These are phyloP conservation scores for Aspergillus affinis DNA, from an alignment of 495 filamentous ascomycete genomes.

Conservation along the genomic window DNA sequence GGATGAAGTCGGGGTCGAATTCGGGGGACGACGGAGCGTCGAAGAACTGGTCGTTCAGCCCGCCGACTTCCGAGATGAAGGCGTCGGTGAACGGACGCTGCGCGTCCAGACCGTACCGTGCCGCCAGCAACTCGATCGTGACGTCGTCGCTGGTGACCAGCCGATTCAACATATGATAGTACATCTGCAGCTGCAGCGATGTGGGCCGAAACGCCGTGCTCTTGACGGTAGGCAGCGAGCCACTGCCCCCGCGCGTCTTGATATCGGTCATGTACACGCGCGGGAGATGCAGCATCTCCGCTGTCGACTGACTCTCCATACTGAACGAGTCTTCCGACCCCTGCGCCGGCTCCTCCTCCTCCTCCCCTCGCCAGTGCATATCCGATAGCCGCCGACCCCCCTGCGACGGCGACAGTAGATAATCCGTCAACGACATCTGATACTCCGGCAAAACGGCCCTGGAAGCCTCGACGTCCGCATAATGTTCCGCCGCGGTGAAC, in stretches of 20 bases:
- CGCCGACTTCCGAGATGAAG: constrained; percentile 77
- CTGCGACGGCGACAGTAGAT: constrained; percentile 42
- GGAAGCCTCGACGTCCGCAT: constrained; percentile 35
- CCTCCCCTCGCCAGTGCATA: constrained; percentile 12
- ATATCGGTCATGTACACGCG: constrained; percentile 80
- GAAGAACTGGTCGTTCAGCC: constrained; percentile 60
- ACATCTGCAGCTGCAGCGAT: constrained; percentile 84
- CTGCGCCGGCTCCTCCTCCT: constrained; percentile 9
- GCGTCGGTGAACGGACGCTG: constrained; percentile 67
- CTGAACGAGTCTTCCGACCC: constrained; percentile 9
- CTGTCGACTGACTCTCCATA: constrained; percentile 18
- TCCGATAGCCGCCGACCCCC: constrained; percentile 41
- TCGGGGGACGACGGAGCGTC: constrained; percentile 38
- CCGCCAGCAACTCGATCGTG: constrained; percentile 62
- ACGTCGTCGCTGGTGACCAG: constrained; percentile 69
- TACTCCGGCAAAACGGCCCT: constrained; percentile 45
- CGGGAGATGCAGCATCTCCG: constrained; percentile 30
- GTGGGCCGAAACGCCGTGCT: constrained; percentile 72
- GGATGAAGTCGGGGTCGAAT: constrained; percentile 29
- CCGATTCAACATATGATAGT: constrained; percentile 78
- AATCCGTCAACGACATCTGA: constrained; percentile 55
- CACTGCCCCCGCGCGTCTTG: constrained; percentile 69
- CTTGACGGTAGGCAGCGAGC: constrained; percentile 57
- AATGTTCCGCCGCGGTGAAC: constrained; percentile 41
- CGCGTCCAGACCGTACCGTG: constrained; percentile 66